Evolutionary conservation across 2,329 filamentous ascomycete genomes (phyloP), one percentile per base, ranked within the genome.

Genomic region (Ceratocystis papillata): DNA sequence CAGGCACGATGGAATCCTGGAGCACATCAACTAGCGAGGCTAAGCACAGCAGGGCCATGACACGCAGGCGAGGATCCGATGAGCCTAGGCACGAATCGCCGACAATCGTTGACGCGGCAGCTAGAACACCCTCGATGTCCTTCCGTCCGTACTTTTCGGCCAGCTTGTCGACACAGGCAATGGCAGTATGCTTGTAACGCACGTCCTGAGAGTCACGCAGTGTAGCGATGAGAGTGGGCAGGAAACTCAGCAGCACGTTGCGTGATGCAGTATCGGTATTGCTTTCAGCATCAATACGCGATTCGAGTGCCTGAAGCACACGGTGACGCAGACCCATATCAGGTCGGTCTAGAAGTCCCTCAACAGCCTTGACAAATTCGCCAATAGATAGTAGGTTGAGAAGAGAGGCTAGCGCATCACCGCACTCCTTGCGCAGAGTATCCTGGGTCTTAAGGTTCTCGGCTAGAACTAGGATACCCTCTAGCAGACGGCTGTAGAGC

Each of bases 91-190:
- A 93, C 69, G 88, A 80, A 65, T 85, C 78, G 53, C 91, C 86
- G 46, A 89, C 86, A 71, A 99, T 87, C 1, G 87, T 87, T 67
- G 85, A 80, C 3, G 91, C 90, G 4, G 91, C 88, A 3, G 83
- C 83, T 30, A 88, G 81, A 57, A 96, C 88, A 57, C 85, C 86
- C 70, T 88, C 84, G 1, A 88, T 80, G 72, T 96, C 89, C 74
- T 92, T 95, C 79, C 94, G 95, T 70, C 94, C 95, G 74, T 96
- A 97, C 74, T 93, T 93, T 76, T 96, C 92, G 1, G 89, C 84
- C 69, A 99, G 95, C 75, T 90, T 89, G 76, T 96, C 92, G 57
- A 97, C 87, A 71, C 93, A 97, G 45, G 86, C 86, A 69, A 99
- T 86, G 0, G 92, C 89, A 10, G 89, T 90, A 71, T 91, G 87